A percentile compares a stretch with the other conserved stretches of the same genome.
These are phyloP conservation scores for Glebionis coronaria DNA, from an alignment of 129 eudicot species.

Conservation along the genomic window DNA sequence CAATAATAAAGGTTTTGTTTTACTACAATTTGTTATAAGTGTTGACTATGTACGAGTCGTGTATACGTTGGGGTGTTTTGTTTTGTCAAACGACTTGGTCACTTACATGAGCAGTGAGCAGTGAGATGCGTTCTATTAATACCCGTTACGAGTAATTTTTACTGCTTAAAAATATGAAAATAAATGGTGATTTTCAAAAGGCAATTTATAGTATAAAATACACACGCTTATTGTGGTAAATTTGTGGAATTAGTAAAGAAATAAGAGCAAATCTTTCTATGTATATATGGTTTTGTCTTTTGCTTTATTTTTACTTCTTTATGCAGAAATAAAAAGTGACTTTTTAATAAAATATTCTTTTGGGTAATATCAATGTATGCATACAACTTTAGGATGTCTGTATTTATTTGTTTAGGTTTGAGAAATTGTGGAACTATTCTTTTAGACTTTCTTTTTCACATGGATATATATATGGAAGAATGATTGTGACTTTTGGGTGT, in stretches of 20 bases:
- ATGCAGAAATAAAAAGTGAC: constrained; percentile 38
- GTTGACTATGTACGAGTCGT: too few species aligned
- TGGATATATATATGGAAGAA: constrained; percentile 39
- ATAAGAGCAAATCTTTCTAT: constrained; percentile 7
- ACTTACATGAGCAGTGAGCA: too few species aligned
- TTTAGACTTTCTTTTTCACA: constrained; percentile 14
- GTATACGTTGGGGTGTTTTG: too few species aligned
- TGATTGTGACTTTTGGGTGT: constrained; percentile 29
- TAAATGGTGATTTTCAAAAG: too few species aligned
- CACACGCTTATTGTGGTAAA: too few species aligned
- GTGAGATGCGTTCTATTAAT: too few species aligned
- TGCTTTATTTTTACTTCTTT: constrained; percentile 25
- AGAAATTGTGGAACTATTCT: constrained; percentile 31
- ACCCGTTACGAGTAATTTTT: too few species aligned
- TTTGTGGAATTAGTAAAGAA: not conserved
- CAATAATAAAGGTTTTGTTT: too few species aligned
- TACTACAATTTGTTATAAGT: too few species aligned
- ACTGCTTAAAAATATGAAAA: too few species aligned
- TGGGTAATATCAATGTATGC: constrained; percentile 31
- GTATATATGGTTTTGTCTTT: constrained; percentile 33
- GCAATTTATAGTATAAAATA: too few species aligned
- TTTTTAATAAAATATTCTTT: constrained; percentile 45
- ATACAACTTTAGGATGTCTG: constrained; percentile 20
- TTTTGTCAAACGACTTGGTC: too few species aligned
- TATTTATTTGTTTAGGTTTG: constrained; percentile 22